phyloP scores from a whole-genome alignment of 164 flowering plant genomes.

The Vitis amurensis region DNA sequence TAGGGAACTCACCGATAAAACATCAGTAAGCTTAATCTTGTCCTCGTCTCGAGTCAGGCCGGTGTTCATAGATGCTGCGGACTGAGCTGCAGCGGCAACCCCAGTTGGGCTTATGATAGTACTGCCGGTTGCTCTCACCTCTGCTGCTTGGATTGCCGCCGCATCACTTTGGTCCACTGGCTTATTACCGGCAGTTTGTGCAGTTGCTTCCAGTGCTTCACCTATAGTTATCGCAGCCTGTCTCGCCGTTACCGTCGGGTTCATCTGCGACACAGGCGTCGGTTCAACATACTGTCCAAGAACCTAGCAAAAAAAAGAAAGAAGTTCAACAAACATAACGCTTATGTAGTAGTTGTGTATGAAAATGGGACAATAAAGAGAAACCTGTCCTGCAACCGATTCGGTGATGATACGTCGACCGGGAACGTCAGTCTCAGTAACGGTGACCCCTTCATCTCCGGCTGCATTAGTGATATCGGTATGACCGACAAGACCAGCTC shows the following conservation, averaged over 20 bases:
- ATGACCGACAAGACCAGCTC: constrained; percentile 48
- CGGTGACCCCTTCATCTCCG: constrained; percentile 39
- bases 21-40: constrained; percentile 46
- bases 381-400: constrained; percentile 53
- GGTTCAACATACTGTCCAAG: constrained; percentile 39
- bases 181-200: constrained; percentile 42
- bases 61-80: constrained; percentile 44
- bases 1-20: constrained; percentile 30
- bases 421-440: constrained; percentile 36
- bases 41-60: constrained; percentile 21
- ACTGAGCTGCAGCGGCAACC: constrained; percentile 43
- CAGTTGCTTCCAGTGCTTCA: constrained; percentile 59
- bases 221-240: constrained; percentile 47
- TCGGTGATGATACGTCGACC: constrained; percentile 42
- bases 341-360: not conserved
- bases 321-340: not conserved
- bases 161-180: constrained; percentile 57
- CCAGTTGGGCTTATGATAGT: constrained; percentile 33
- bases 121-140: constrained; percentile 49
- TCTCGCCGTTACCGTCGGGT: constrained; percentile 4
- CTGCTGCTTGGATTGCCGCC: constrained; percentile 63
- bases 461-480: constrained; percentile 28
- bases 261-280: constrained; percentile 11
- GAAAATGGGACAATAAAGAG: not conserved
- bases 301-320: constrained; percentile 29